A percentile compares a stretch with the other conserved stretches of the same genome.
Conservation (phyloP, 2,329 filamentous ascomycete species). For the Exophiala mesophila region DNA sequence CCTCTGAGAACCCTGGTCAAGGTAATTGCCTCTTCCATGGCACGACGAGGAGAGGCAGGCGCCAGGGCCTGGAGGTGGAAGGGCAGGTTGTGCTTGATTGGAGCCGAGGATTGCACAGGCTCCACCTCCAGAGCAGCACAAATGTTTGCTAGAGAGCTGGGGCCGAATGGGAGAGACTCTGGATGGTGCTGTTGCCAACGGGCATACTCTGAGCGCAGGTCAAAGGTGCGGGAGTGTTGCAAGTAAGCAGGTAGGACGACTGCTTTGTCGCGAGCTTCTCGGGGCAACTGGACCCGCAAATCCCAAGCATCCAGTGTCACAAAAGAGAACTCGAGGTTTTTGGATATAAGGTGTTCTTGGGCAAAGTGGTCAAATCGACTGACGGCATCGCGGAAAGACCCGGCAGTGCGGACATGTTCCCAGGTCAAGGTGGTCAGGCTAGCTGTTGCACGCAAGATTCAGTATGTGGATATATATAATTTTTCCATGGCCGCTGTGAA, state of each 20-base stretch:
- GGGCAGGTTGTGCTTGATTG: conserved; percentile 97
- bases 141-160: conserved; percentile 93
- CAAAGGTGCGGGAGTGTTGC: conserved; percentile 95
- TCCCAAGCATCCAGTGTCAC: conserved; percentile 99
- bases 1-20: conserved; percentile 87
- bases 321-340: conserved; percentile 95
- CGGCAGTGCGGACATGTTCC: conserved; percentile 97
- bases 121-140: conserved; percentile 97
- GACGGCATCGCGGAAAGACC: conserved; percentile 94
- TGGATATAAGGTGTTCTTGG: conserved; percentile 80
- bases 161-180: conserved; percentile 92
- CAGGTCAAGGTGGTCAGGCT: conserved; percentile 96
- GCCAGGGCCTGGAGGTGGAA: conserved; percentile 96
- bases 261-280: conserved; percentile 95
- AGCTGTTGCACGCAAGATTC: conserved; percentile 50
- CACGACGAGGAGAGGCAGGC: conserved; percentile 87
- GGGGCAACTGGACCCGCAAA: conserved; percentile 91
- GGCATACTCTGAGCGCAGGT: conserved; percentile 95
- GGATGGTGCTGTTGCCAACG: conserved; percentile 98
- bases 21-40: conserved; percentile 96
- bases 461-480: conserved; percentile 18
- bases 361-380: conserved; percentile 92
- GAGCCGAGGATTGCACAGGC: conserved; percentile 92
- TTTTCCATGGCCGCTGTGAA: no score
- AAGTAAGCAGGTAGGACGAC: conserved; percentile 94